Percentiles rank a stretch among this genome's conserved stretches.
Conservation (phyloP, 2,329 filamentous ascomycete genomes). For the Metarhizium humberi region DNA sequence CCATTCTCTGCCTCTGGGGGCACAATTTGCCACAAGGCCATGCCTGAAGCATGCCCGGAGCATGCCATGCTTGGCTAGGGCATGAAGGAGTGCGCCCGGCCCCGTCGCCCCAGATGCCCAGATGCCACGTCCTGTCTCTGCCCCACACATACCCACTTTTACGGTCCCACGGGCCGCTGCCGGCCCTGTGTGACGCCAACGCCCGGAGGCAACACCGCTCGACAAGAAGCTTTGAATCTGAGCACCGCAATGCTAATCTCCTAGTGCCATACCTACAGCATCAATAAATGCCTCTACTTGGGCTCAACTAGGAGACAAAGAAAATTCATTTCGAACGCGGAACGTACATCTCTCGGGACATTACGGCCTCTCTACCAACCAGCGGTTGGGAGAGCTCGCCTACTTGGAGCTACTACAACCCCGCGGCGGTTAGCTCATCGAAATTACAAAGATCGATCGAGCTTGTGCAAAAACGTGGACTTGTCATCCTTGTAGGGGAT, state of each 20-base stretch:
- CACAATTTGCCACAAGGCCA: too few relatives aligned
- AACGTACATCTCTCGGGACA: neutral
- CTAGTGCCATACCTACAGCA: neutral
- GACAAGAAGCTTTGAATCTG: neutral
- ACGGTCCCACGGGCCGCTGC: constrained; percentile 7
- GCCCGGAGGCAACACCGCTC: neutral
- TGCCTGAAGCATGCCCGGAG: too few relatives aligned
- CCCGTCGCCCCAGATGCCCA: neutral
- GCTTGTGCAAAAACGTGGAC: neutral
- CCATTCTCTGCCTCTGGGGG: too few relatives aligned
- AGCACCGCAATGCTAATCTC: neutral
- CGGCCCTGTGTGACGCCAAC: constrained; percentile 8
- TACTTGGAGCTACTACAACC: neutral
- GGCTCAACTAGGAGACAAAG: too few relatives aligned
- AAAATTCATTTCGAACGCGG: neutral
- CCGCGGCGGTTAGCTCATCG: neutral
- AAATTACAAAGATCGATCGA: neutral
- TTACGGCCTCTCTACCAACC: neutral
- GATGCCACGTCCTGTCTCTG: neutral
- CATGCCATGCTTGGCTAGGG: too few relatives aligned
- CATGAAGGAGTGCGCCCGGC: too few relatives aligned
- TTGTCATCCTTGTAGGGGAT: neutral
- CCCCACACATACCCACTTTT: neutral
- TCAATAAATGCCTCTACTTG: neutral
- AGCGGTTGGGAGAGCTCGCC: neutral